Evolutionary conservation across 106 monocot species (phyloP), one percentile per base, ranked within the genome.

Genomic region (Acorus calamus): DNA sequence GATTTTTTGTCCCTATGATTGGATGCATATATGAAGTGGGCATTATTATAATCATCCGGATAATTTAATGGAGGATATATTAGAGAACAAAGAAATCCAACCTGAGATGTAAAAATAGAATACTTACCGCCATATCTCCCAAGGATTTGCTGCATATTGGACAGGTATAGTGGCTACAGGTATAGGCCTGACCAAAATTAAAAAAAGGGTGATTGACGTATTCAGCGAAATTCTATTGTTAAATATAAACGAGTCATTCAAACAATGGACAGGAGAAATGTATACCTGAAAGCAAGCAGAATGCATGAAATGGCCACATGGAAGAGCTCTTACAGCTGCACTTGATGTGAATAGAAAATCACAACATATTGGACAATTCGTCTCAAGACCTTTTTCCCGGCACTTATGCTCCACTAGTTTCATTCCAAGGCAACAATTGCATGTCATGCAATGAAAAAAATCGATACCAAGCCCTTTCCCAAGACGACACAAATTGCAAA

Each of bases 121-220:
- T 52, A 28, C 74, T 79, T 82, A 99, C 98, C 59, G 98, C 83
- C 98, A 99, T 99, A 58, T 99, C 92, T 69, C 98, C 98, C 74
- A 99, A 79, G n/a, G 92, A 92, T 77, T 99, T 99, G 78, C 88
- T 79, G 48, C 98, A 99, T 74, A 99, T 88, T 7, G 98, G 98
- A 64, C 98, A 99, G 4, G 88, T 92, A 67, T 92, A 99, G 12
- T 92, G 98, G 71, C 88, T 88, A 77, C 83, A 88, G 55, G 92
- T 86, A 63, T 99, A 88, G 47, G 92, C 98, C 98, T 98, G 59
- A 42, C 59, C 12, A 69, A 14, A 78, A 63, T 46, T 50, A 11
- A 14, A 8, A 41, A 46, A 47, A 73, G 53, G 42, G 14, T 9
- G n/a, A 4, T 67, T 12, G 58, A 56, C 51, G 54, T 5, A 55